Percentiles rank a stretch among this genome's conserved stretches.
These are phyloP conservation scores for Croton laevigatus DNA, from an alignment of 441 rosid genomes.

Conservation along the genomic window DNA sequence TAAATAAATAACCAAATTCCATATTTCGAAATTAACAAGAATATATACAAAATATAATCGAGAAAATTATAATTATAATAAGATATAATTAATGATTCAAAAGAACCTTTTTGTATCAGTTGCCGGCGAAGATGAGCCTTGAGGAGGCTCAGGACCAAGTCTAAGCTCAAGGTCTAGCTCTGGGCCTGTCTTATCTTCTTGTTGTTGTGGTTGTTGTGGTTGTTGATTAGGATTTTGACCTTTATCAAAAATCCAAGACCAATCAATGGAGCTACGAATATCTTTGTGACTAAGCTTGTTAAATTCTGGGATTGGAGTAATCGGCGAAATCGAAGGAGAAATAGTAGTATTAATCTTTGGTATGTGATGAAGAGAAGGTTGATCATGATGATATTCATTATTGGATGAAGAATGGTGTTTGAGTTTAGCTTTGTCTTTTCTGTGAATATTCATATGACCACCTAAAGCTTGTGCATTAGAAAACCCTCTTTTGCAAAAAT, in stretches of 20 bases:
- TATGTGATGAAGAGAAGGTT: slow-evolving; percentile 6
- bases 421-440: slow-evolving; percentile 45
- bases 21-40: not conserved
- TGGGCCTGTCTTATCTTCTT: slow-evolving; percentile 12
- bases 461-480: slow-evolving; percentile 80
- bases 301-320: not conserved
- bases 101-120: slow-evolving; percentile 40
- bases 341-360: slow-evolving; percentile 8
- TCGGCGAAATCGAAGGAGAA: slow-evolving; percentile 18
- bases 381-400: not conserved
- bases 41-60: too few relatives aligned
- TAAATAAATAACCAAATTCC: too few relatives aligned
- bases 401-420: slow-evolving; percentile 1
- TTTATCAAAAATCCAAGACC: slow-evolving; percentile 30
- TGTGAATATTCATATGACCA: slow-evolving; percentile 74
- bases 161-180: slow-evolving; percentile 58
- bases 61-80: too few relatives aligned
- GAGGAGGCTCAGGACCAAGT: slow-evolving; percentile 47
- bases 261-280: too few relatives aligned
- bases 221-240: too few relatives aligned
- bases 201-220: slow-evolving; percentile 9
- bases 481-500: slow-evolving; percentile 72
- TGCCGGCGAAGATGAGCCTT: slow-evolving; percentile 25
- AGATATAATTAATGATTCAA: not conserved
- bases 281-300: too few relatives aligned